Conservation (phyloP, 2,329 filamentous ascomycete genomes). For the Bipolaris zeicola region DNA sequence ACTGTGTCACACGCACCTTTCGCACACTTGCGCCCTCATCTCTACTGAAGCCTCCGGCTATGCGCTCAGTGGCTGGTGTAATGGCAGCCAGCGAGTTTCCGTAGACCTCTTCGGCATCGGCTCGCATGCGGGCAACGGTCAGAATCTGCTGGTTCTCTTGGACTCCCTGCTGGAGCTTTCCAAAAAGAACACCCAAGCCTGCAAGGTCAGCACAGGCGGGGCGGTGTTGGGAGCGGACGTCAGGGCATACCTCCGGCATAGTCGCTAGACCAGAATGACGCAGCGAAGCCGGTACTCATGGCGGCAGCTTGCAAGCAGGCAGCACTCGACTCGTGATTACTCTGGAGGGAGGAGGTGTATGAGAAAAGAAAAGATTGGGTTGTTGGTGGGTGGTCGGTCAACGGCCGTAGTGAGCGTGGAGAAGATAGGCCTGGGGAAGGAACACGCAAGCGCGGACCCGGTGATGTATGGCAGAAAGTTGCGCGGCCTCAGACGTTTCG, state of each 20-base stretch:
- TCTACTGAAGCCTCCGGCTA: constrained; percentile 80
- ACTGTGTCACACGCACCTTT: constrained; percentile 66
- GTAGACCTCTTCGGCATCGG: constrained; percentile 92
- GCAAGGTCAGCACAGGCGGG: constrained; percentile 32
- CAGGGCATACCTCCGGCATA: constrained; percentile 86
- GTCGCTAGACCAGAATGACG: constrained; percentile 97
- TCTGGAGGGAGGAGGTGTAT: constrained; percentile 5
- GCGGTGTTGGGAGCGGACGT: constrained; percentile 7
- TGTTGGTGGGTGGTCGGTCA: constrained; percentile 10
- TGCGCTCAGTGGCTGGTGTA: constrained; percentile 77
- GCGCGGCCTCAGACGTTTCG: constrained; percentile 13
- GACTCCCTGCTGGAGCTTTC: constrained; percentile 94
- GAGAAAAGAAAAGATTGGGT: constrained; percentile 15
- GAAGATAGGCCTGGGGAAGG: constrained; percentile 34
- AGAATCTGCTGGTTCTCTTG: constrained; percentile 94
- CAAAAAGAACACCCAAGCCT: constrained; percentile 89
- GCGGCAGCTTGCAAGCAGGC: constrained; percentile 21
- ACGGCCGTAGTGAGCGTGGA: constrained; percentile 33
- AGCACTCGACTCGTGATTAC: constrained; percentile 22
- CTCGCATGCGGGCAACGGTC: constrained; percentile 88
- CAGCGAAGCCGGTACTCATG: constrained; percentile 69
- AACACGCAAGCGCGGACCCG: constrained; percentile 28
- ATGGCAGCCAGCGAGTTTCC: constrained; percentile 82
- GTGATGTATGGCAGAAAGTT: constrained; percentile 12
- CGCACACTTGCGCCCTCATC: constrained; percentile 96